These are phyloP conservation scores for Phytophthora citrophthora DNA, from an alignment of 352 stramenopile genomes.

Conservation along the genomic window DNA sequence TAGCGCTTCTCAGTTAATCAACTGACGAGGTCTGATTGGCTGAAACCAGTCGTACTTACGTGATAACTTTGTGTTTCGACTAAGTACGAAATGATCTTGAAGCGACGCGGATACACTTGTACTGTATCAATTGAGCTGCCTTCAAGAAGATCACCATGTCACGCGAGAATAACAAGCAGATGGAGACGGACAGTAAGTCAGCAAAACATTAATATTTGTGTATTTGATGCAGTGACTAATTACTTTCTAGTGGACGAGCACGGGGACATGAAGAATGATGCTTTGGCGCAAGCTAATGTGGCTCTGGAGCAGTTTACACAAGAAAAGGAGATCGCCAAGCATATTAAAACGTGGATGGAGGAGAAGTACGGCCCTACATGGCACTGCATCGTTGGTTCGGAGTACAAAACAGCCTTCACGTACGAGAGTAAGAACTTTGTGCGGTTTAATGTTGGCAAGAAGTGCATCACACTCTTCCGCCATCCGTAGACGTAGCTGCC, in stretches of 20 bases:
- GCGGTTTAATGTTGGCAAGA: conserved; percentile 85
- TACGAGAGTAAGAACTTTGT: conserved; percentile 72
- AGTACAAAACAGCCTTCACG: conserved; percentile 34
- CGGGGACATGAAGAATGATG: conserved; percentile 86
- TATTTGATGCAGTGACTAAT: background rate
- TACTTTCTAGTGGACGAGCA: conserved; percentile 74
- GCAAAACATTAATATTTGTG: background rate
- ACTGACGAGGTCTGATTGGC: conserved; percentile 23
- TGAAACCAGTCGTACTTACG: conserved; percentile 22
- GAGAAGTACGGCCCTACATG: conserved; percentile 54
- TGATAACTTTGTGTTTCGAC: background rate
- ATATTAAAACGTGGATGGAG: conserved; percentile 80
- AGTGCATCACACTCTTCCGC: conserved; percentile 85
- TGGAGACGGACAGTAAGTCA: conserved; percentile 80
- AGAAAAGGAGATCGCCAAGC: conserved; percentile 83
- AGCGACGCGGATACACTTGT: conserved; percentile 28
- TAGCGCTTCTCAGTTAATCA: conserved; percentile 14
- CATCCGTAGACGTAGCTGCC: conserved; percentile 47
- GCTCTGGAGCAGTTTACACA: conserved; percentile 81
- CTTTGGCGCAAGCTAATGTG: conserved; percentile 63
- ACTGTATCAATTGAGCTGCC: conserved; percentile 1
- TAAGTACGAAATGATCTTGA: conserved; percentile 17
- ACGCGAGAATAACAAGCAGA: conserved; percentile 76
- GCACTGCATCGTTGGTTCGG: conserved; percentile 22
- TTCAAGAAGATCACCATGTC: conserved; percentile 34